Percentiles rank a stretch among this genome's conserved stretches.
Conservation (phyloP, 1,139 yeast species). For the Suhomyces atakaporum region DNA sequence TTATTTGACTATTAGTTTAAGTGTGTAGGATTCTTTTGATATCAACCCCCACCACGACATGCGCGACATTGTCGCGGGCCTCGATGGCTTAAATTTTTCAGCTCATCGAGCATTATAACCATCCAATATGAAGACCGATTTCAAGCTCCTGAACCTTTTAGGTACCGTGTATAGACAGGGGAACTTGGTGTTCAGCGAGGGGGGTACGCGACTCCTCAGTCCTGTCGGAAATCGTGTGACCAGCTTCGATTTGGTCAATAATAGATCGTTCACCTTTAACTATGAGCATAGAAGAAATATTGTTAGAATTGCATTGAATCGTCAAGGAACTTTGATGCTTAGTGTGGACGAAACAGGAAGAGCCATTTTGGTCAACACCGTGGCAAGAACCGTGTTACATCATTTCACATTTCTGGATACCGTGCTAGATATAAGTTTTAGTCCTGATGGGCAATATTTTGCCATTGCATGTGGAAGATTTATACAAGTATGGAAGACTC, state of each 20-base stretch:
- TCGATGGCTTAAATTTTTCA: constrained; percentile 13
- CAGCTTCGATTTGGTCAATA: constrained; percentile 82
- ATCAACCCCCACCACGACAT: too few species aligned
- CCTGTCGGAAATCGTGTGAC: constrained; percentile 96
- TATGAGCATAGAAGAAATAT: constrained; percentile 92
- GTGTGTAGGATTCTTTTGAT: too few species aligned
- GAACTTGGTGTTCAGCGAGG: constrained; percentile 81
- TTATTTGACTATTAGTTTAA: not conserved
- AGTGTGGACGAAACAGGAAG: constrained; percentile 92
- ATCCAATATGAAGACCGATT: constrained; percentile 45
- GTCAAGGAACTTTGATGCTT: constrained; percentile 76
- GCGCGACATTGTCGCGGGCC: constrained; percentile 5
- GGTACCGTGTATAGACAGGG: constrained; percentile 97
- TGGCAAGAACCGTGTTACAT: constrained; percentile 84
- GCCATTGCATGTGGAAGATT: constrained; percentile 84
- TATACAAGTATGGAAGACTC: constrained; percentile 93
- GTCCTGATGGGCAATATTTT: constrained; percentile 86
- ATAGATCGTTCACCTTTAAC: constrained; percentile 83
- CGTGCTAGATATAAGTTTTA: constrained; percentile 74
- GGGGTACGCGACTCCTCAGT: constrained; percentile 78
- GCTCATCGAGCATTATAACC: constrained; percentile 8
- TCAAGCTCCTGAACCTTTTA: constrained; percentile 75
- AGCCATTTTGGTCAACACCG: constrained; percentile 85
- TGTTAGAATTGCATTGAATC: constrained; percentile 75
- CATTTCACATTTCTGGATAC: constrained; percentile 88